These are phyloP conservation scores for Oryza meridionalis DNA, from an alignment of 176 grass and related monocot genomes.

Conservation along the genomic window DNA sequence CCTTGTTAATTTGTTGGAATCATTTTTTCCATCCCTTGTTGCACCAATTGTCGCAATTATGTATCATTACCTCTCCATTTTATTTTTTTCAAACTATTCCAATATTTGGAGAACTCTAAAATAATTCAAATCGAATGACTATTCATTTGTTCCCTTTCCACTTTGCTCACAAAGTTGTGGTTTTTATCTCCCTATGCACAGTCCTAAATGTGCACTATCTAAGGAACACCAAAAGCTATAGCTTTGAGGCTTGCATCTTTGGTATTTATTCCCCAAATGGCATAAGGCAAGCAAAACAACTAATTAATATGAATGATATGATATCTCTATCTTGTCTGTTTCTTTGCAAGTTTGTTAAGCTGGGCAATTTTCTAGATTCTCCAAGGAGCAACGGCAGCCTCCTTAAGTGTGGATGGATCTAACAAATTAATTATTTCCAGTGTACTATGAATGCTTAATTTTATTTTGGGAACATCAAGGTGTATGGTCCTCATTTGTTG, in stretches of 20 bases:
- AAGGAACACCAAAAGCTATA: slow-evolving; percentile 33
- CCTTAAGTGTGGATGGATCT: slow-evolving; percentile 27
- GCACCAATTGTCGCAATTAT: neutral
- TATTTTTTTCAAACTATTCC: neutral
- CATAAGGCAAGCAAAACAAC: slow-evolving; percentile 7
- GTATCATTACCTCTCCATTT: neutral
- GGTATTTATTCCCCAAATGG: slow-evolving; percentile 37
- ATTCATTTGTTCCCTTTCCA: neutral
- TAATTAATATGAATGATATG: neutral
- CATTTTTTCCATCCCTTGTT: neutral
- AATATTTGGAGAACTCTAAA: slow-evolving; percentile 5
- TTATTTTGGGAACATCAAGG: slow-evolving; percentile 22
- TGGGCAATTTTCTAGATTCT: slow-evolving; percentile 35
- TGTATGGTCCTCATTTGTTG: slow-evolving; percentile 46
- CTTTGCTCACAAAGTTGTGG: slow-evolving; percentile 18
- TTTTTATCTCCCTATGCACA: neutral
- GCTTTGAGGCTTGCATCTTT: slow-evolving; percentile 17
- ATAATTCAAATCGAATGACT: neutral
- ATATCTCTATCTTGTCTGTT: slow-evolving; percentile 45
- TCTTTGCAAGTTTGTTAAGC: slow-evolving; percentile 36
- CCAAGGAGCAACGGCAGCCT: slow-evolving; percentile 42
- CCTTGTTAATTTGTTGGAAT: slow-evolving; percentile 28
- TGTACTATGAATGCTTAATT: slow-evolving; percentile 28
- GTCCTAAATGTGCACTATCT: slow-evolving; percentile 16
- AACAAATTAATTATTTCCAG: neutral